Base-by-base conservation (phyloP, 768 basidiomycete genomes). In the Mycena pura region DNA sequence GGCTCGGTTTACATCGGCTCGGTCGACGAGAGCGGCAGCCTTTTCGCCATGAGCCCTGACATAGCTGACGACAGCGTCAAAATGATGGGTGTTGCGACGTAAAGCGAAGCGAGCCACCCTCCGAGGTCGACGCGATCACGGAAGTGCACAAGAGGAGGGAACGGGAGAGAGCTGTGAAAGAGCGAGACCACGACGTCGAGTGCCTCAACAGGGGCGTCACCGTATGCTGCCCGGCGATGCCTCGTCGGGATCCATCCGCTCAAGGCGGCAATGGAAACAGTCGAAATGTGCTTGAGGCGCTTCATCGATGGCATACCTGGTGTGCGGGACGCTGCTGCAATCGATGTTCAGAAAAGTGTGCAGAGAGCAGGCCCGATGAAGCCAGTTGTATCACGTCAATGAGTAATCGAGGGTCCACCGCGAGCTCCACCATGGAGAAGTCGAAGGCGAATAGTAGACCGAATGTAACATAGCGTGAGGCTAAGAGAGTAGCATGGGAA, bases 41-140 rank as follows among this genome's bases (percentile, higher is more conserved):
- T 96, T 2, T 96, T 87, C 67, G 94, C 92, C 19, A 90, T 98
- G 86, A 91, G 90, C 64, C 89, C 91, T 1, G 79, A 83, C 0
- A 81, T 97, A 9, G 89, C 96, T 57, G 86, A 84, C 8, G 92
- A 92, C 67, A 82, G 85, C 2, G 73, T 74, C 5, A 53, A 62
- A 14, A 73, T 22, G 77, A 77, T 25, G 73, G 68, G 17, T 11
- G 65, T 62, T 21, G 41, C 24, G 47, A 44, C 11, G 40, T 51
- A 43, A 55, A 47, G 48, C 34, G 34, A 17, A 31, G 21, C 15
- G 80, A 81, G 32, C 62, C 79, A 6, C 80, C 76, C 1, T 57
- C 70, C 14, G 74, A 75, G n/a, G 69, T 85, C 27, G 84, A 86
- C 53, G 69, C 71, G 3, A 69, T 85, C 19, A 80, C 82, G 9